A percentile compares a stretch with the other conserved stretches of the same genome.
Conservation (phyloP, 352 stramenopile species). For the Phytophthora hybrid region DNA sequence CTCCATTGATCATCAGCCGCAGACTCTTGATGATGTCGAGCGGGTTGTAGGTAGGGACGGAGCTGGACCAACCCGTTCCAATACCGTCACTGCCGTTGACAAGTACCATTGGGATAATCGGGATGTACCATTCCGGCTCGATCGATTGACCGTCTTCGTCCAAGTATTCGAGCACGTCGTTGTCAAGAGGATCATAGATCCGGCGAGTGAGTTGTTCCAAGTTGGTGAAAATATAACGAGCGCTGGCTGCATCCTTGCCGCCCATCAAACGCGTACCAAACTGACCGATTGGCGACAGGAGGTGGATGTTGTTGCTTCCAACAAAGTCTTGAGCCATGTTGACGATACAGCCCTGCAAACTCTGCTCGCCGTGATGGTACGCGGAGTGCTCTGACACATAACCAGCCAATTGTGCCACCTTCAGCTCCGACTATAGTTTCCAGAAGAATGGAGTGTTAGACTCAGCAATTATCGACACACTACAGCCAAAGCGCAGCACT, state of each 20-base stretch:
- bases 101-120: slow-evolving; percentile 97
- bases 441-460: slow-evolving; percentile 15
- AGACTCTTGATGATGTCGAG: slow-evolving; percentile 89
- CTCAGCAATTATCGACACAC: slow-evolving; percentile 4
- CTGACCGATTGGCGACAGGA: slow-evolving; percentile 96
- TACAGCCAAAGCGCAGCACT: slow-evolving; percentile 47
- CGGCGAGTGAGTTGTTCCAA: slow-evolving; percentile 84
- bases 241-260: slow-evolving; percentile 95
- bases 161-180: slow-evolving; percentile 91
- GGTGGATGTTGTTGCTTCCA: slow-evolving; percentile 98
- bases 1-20: slow-evolving; percentile 66
- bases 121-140: slow-evolving; percentile 94
- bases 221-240: slow-evolving; percentile 96
- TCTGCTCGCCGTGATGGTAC: slow-evolving; percentile 98
- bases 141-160: slow-evolving; percentile 94
- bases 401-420: slow-evolving; percentile 95
- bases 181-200: slow-evolving; percentile 92
- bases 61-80: slow-evolving; percentile 96
- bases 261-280: slow-evolving; percentile 98
- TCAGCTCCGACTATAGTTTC: slow-evolving; percentile 70
- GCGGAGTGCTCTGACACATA: slow-evolving; percentile 99
- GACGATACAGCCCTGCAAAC: slow-evolving; percentile 96
- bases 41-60: slow-evolving; percentile 94
- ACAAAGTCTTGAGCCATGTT: slow-evolving; percentile 99
- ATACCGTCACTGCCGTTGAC: slow-evolving; percentile 98